Conservation (phyloP, 306 rosid species). For the Hippophae rhamnoides region DNA sequence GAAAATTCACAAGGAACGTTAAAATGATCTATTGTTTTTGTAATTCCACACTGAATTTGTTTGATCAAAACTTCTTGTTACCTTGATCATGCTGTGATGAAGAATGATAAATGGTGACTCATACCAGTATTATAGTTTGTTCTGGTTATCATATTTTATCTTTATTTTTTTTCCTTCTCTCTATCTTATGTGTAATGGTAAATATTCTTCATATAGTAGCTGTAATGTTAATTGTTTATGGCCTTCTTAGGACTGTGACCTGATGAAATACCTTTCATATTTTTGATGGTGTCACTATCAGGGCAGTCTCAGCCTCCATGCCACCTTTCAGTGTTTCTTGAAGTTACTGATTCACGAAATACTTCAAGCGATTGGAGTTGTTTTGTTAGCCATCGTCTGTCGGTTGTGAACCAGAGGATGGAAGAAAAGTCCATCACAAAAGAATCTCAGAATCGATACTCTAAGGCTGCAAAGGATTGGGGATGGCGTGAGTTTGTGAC, state of each 20-base stretch:
- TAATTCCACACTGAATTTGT: conserved; percentile 15
- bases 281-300: conserved; percentile 38
- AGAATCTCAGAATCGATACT: conserved; percentile 98
- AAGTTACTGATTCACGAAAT: conserved; percentile 94
- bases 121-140: no score
- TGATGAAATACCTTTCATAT: conserved; percentile 35
- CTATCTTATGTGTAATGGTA: not conserved
- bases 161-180: not conserved
- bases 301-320: conserved; percentile 99
- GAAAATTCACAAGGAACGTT: conserved; percentile 1
- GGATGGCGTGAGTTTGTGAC: conserved; percentile 99
- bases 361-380: conserved; percentile 99
- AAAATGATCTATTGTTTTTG: conserved; percentile 17
- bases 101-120: not conserved
- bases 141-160: no score
- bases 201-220: not conserved
- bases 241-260: conserved; percentile 19
- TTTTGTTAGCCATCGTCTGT: conserved; percentile 93
- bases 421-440: conserved; percentile 96
- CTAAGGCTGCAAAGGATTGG: conserved; percentile 99
- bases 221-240: conserved; percentile 11
- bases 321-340: conserved; percentile 98
- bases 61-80: conserved; percentile 26
- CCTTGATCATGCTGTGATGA: conserved; percentile 20
- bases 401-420: conserved; percentile 83